These are phyloP conservation scores for Stipa capillata DNA, from an alignment of 176 grass and related monocot genomes.

Conservation along the genomic window DNA sequence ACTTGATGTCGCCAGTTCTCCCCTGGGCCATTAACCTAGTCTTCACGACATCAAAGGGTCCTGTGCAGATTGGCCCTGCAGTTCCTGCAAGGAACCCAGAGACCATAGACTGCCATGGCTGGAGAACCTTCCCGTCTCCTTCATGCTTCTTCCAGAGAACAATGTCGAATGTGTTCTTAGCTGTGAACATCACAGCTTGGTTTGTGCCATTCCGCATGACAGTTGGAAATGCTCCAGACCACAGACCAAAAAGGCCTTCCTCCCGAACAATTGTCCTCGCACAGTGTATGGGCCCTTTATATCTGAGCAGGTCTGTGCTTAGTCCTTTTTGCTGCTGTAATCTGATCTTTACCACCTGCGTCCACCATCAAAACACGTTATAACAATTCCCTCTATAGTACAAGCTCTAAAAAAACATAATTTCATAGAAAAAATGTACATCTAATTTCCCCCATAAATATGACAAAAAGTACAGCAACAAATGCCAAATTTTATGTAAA, in stretches of 20 bases:
- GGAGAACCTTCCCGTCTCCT: conserved; percentile 68
- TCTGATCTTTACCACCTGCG: conserved; percentile 87
- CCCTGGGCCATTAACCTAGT: conserved; percentile 94
- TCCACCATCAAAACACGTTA: conserved; percentile 8
- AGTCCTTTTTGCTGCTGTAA: conserved; percentile 87
- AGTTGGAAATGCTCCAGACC: conserved; percentile 83
- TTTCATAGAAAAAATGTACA: not conserved
- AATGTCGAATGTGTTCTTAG: conserved; percentile 82
- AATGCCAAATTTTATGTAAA: not conserved
- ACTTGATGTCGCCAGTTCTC: conserved; percentile 58
- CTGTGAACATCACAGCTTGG: conserved; percentile 96
- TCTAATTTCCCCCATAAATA: not conserved
- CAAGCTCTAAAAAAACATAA: not conserved
- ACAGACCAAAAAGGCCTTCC: conserved; percentile 72
- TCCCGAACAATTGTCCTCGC: conserved; percentile 68
- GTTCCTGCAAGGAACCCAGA: conserved; percentile 95
- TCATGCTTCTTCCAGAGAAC: conserved; percentile 95
- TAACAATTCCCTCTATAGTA: not conserved
- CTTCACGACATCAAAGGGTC: conserved; percentile 91
- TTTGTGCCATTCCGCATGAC: conserved; percentile 98
- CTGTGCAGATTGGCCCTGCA: conserved; percentile 84
- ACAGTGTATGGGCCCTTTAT: conserved; percentile 87
- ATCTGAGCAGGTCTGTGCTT: conserved; percentile 64
- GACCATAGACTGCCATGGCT: conserved; percentile 95
- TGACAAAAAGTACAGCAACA: not conserved